Percentiles rank a stretch among this genome's conserved stretches.
Evolutionary conservation across 2,329 filamentous ascomycete species (phyloP).

Genomic region (Monosporascus cannonballus): DNA sequence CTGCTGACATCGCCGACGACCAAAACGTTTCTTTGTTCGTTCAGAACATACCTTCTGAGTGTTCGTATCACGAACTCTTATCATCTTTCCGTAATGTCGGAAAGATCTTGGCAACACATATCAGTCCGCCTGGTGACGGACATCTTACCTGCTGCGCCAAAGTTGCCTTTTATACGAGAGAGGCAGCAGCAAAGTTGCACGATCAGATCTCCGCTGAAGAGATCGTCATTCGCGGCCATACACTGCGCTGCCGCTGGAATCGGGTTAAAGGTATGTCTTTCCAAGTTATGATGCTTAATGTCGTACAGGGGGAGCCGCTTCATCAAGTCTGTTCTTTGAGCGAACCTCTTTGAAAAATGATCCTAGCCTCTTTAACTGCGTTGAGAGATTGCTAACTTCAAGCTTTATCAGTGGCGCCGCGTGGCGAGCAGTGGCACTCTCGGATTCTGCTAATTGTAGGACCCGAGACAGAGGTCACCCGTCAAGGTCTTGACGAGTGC

Average conservation of each 20-base stretch:
- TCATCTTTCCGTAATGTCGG: not conserved
- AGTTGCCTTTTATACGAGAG: not conserved
- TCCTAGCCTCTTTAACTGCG: not conserved
- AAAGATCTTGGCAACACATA: not conserved
- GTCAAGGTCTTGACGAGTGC: not conserved
- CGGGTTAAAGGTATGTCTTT: not conserved
- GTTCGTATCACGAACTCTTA: not conserved
- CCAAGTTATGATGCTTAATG: not conserved
- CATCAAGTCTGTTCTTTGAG: too few relatives aligned
- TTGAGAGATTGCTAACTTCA: not conserved
- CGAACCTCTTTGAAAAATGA: not conserved
- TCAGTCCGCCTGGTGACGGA: not conserved
- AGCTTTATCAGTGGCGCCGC: not conserved
- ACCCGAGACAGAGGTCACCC: not conserved
- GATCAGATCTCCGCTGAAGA: not conserved
- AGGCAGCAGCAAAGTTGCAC: not conserved
- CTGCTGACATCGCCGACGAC: not conserved
- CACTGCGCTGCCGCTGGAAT: not conserved
- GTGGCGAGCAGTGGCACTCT: not conserved
- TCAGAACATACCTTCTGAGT: not conserved
- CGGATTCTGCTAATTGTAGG: not conserved
- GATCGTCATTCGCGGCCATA: not conserved
- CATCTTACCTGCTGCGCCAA: not conserved
- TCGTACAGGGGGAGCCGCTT: too few relatives aligned
- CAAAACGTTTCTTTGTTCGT: not conserved